Conservation (phyloP, 306 rosid genomes). For the Fagus sylvatica region DNA sequence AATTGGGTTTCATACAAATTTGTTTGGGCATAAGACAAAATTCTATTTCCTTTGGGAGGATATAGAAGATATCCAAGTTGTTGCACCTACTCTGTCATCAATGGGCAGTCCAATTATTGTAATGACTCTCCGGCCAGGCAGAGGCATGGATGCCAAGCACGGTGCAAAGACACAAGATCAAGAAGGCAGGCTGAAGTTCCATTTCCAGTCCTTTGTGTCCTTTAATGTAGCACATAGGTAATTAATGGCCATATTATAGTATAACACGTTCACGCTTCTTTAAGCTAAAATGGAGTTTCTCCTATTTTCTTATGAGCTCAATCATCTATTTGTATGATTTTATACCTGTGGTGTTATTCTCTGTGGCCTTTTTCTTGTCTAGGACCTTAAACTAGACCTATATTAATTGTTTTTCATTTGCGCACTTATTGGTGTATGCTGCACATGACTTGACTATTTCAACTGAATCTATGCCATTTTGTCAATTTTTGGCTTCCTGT, state of each 20-base stretch:
- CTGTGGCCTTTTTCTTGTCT: not conserved
- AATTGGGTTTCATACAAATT: constrained; percentile 89
- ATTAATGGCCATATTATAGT: constrained; percentile 16
- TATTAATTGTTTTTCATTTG: not conserved
- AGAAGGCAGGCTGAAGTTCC: constrained; percentile 92
- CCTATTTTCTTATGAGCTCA: constrained; percentile 8
- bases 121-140: constrained; percentile 77
- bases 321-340: not conserved
- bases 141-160: constrained; percentile 87
- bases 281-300: constrained; percentile 6
- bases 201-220: constrained; percentile 94
- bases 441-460: not conserved
- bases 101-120: constrained; percentile 90
- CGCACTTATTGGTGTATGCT: not conserved
- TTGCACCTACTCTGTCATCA: constrained; percentile 81
- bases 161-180: constrained; percentile 86
- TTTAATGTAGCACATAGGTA: constrained; percentile 90
- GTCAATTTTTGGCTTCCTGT: not conserved
- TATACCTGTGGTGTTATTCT: not conserved
- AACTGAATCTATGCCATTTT: not conserved
- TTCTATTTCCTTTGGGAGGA: constrained; percentile 98
- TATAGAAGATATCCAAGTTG: constrained; percentile 74
- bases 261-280: constrained; percentile 4
- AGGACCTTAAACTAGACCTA: not conserved
- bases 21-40: constrained; percentile 86